These are phyloP conservation scores for Globisporangium echinulatum DNA, from an alignment of 352 stramenopile genomes.

Conservation along the genomic window DNA sequence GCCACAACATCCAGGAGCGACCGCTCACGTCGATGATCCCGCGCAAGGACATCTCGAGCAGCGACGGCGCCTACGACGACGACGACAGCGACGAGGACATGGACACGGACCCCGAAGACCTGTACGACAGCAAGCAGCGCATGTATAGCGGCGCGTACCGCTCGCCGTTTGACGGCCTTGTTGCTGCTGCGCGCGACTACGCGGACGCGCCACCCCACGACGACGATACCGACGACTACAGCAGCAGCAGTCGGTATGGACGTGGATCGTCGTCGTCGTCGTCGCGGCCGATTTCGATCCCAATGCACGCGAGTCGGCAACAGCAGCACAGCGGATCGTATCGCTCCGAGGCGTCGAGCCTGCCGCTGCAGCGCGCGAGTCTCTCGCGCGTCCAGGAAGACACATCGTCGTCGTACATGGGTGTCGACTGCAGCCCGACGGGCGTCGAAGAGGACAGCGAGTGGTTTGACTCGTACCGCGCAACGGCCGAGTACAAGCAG, in stretches of 20 bases:
- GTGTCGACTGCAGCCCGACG: conserved; percentile 60
- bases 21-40: conserved; percentile 74
- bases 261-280: conserved; percentile 8
- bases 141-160: conserved; percentile 32
- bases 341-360: conserved; percentile 18
- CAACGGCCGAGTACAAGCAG: conserved; percentile 61
- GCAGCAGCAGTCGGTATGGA: not conserved
- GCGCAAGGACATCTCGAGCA: conserved; percentile 16
- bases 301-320: conserved; percentile 24
- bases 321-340: conserved; percentile 17
- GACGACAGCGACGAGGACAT: conserved; percentile 42
- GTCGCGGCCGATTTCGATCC: conserved; percentile 61
- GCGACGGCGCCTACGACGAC: conserved; percentile 2
- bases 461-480: conserved; percentile 51
- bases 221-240: conserved; percentile 31
- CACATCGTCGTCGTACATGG: conserved; percentile 30
- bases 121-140: conserved; percentile 29
- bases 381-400: conserved; percentile 61
- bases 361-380: conserved; percentile 46
- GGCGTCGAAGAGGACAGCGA: conserved; percentile 60
- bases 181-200: conserved; percentile 38
- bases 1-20: conserved; percentile 51
- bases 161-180: conserved; percentile 63
- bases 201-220: conserved; percentile 35
- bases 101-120: conserved; percentile 52